Base-by-base conservation (phyloP, 805 yeast species). In the Blastobotrys muscicola region DNA sequence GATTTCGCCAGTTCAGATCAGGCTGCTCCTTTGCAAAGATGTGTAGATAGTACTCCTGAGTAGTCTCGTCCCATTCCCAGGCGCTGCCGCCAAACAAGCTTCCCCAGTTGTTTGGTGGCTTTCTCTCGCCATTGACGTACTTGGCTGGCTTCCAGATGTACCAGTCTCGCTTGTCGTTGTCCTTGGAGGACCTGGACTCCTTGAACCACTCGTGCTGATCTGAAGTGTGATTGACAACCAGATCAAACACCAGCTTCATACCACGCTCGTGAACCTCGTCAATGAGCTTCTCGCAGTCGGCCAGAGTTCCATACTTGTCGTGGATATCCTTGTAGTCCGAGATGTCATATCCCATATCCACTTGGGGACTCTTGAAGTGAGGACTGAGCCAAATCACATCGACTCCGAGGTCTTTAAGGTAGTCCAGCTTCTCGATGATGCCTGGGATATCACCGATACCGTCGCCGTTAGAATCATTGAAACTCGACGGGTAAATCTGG, bases 321-420 rank as follows among this genome's bases (percentile, higher is more conserved):
- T 75, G 67, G 31, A 76, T 68, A 16, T 59, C 65, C 56, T 72
- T 67, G 60, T 76, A 76, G 59, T 76, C 69, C 15, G 74, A 61
- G 52, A 76, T 74, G 51, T 76, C 82, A 55, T 76, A 76, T 3
- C 82, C 82, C 81, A 76, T 76, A 55, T 76, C 82, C 42, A 69
- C 72, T 57, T 72, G 76, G 6, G 81, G 81, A 2, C 77, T 70
- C 47, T 72, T 75, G 60, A 66, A 76, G 65, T 71, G 70, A 20
- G 81, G 82, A 23, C 73, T 71, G 43, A 76, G 57, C 82, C 82
- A 76, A 35, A 76, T 58, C 9, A 71, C 69, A 46, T 74, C 77
- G 11, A 65, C 65, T 12, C 80, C 80, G 29, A 75, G 59, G 11
- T 57, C 58, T 53, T 71, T 68, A 54, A 76, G 52, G 56, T 76